These are phyloP conservation scores for Termitomyces sp. DNA, from an alignment of 768 basidiomycete species.

Conservation along the genomic window DNA sequence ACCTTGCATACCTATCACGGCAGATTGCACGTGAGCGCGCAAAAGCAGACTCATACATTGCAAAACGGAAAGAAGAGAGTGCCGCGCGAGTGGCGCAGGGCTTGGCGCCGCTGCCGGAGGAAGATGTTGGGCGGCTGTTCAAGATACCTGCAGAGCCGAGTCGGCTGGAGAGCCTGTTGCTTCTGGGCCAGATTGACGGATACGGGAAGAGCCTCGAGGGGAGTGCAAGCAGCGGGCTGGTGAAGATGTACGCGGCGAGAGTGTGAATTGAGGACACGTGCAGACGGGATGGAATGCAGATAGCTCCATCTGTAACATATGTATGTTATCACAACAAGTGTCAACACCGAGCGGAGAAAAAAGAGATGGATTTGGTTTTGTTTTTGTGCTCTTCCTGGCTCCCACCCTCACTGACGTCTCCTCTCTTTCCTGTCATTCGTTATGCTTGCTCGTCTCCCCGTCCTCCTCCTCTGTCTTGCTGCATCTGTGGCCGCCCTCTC, in stretches of 20 bases:
- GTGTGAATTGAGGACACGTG: constrained; percentile 17
- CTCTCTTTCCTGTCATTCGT: constrained; percentile 7
- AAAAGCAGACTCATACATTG: constrained; percentile 71
- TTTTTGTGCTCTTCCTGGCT: background rate
- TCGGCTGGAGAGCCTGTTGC: constrained; percentile 78
- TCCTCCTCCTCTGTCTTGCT: constrained; percentile 25
- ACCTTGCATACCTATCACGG: constrained; percentile 80
- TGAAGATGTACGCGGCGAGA: constrained; percentile 81
- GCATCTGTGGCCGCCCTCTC: constrained; percentile 30
- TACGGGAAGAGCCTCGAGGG: constrained; percentile 73
- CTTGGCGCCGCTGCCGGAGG: constrained; percentile 79
- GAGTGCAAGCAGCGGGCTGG: constrained; percentile 55
- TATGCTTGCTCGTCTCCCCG: constrained; percentile 14
- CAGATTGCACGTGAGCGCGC: constrained; percentile 84
- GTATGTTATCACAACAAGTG: constrained; percentile 3
- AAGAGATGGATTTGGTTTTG: background rate
- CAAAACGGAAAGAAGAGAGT: constrained; percentile 89
- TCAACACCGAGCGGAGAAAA: constrained; percentile 4
- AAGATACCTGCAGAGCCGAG: constrained; percentile 87
- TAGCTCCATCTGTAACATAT: background rate
- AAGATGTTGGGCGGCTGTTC: constrained; percentile 79
- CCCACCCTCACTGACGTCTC: background rate
- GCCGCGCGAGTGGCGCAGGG: constrained; percentile 73
- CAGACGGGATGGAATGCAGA: too few relatives aligned
- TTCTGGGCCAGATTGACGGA: constrained; percentile 85